Percentiles rank a stretch among this genome's conserved stretches.
Conservation (phyloP, 116 monocot genomes). For the Thalassia testudinum region DNA sequence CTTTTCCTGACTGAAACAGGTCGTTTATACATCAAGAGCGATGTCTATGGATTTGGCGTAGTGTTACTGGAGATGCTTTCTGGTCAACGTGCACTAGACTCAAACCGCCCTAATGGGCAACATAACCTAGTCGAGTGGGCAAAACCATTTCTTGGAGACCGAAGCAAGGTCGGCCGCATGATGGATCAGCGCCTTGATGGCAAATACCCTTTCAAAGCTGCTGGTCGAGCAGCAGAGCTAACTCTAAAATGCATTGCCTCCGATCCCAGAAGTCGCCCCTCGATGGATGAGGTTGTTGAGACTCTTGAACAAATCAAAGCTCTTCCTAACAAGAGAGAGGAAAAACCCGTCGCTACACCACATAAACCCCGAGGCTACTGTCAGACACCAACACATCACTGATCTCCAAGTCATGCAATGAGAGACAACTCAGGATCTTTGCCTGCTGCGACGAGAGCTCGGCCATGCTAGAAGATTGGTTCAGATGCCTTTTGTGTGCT, state of each 20-base stretch:
- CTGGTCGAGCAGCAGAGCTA: conserved; percentile 22
- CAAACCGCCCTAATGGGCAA: conserved; percentile 34
- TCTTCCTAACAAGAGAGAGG: not conserved
- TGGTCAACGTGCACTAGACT: conserved; percentile 47
- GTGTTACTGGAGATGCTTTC: conserved; percentile 69
- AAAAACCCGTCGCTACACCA: not conserved
- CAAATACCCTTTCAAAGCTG: conserved; percentile 35
- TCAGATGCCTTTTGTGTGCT: no score
- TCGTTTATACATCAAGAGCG: conserved; percentile 63
- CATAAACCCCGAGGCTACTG: no score
- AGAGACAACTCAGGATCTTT: not conserved
- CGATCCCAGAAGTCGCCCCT: conserved; percentile 31
- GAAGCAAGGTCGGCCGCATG: conserved; percentile 32
- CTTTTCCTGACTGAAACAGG: conserved; percentile 24
- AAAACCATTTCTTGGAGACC: conserved; percentile 34
- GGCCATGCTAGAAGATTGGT: no score
- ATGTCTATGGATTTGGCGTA: conserved; percentile 71
- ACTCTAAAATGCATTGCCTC: conserved; percentile 23
- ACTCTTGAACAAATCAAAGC: conserved; percentile 23
- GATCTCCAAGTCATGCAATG: not conserved
- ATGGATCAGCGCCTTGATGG: conserved; percentile 61
- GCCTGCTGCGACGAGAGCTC: no score
- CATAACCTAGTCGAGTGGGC: conserved; percentile 60
- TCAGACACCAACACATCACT: not conserved
- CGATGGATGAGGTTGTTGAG: conserved; percentile 39